Evolutionary conservation across 345 rosid species (phyloP).

Genomic region (Corchorus capsularis): DNA sequence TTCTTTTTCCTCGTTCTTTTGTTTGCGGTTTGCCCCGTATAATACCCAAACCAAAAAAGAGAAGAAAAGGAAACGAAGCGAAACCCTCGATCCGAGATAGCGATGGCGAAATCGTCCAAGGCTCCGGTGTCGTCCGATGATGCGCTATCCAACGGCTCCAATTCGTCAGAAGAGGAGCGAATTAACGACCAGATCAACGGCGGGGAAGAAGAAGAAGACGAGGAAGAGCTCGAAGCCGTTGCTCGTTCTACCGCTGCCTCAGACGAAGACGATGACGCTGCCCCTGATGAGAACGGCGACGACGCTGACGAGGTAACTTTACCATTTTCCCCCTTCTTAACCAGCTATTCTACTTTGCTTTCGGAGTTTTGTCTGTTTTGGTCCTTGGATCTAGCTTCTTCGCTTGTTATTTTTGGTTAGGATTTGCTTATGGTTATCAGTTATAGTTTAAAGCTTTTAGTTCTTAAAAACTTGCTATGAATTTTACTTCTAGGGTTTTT

Average conservation of each 20-base stretch:
- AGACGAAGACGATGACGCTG: slow-evolving; percentile 62
- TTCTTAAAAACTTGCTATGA: background rate
- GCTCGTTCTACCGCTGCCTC: slow-evolving; percentile 84
- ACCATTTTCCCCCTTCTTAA: background rate
- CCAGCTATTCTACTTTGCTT: background rate
- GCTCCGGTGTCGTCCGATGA: slow-evolving; percentile 73
- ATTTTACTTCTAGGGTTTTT: background rate
- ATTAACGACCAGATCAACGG: slow-evolving; percentile 60
- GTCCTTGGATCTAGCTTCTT: slow-evolving; percentile 17
- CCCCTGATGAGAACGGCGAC: slow-evolving; percentile 30
- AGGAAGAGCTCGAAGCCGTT: slow-evolving; percentile 96
- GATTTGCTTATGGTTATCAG: background rate
- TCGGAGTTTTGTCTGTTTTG: background rate
- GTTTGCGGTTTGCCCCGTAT: background rate
- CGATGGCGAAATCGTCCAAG: slow-evolving; percentile 56
- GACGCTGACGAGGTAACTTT: slow-evolving; percentile 55
- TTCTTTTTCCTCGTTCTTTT: background rate
- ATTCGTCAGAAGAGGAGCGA: slow-evolving; percentile 68
- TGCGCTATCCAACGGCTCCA: slow-evolving; percentile 50
- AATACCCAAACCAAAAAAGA: background rate
- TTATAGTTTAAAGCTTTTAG: slow-evolving; percentile 1
- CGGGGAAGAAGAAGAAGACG: slow-evolving; percentile 84
- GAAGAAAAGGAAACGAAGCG: background rate
- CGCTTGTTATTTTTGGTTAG: slow-evolving; percentile 12
- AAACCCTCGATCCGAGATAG: slow-evolving; percentile 50